These are phyloP conservation scores for Torulaspora microellipsoides DNA, from an alignment of 805 yeast genomes.

Conservation along the genomic window DNA sequence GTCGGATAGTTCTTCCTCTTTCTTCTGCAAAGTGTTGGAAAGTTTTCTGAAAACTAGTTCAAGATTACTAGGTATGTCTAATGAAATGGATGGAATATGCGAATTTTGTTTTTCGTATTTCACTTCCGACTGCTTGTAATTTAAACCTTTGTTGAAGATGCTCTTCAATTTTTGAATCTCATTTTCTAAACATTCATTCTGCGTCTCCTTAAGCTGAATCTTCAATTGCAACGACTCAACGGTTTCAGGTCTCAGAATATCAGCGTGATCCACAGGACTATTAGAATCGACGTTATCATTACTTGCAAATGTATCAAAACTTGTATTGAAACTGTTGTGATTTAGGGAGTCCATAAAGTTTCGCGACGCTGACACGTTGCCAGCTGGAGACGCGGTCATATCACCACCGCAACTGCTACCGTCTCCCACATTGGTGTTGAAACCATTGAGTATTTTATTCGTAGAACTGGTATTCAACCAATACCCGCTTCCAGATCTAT, in stretches of 20 bases:
- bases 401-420: conserved; percentile 1
- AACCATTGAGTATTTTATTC: background rate
- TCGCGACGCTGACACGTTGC: conserved; percentile 5
- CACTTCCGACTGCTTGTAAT: conserved; percentile 36
- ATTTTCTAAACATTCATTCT: conserved; percentile 42
- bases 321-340: conserved; percentile 7
- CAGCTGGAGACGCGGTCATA: conserved; percentile 5
- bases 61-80: conserved; percentile 41
- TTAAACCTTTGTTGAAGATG: conserved; percentile 35
- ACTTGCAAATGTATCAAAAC: conserved; percentile 1
- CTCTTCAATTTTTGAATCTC: conserved; percentile 40
- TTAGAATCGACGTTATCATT: background rate
- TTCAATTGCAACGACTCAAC: conserved; percentile 44
- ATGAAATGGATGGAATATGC: conserved; percentile 5
- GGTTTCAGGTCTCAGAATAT: too few relatives aligned
- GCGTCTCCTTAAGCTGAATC: conserved; percentile 51
- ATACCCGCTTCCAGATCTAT: background rate
- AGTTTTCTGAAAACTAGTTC: conserved; percentile 47
- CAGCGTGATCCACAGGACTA: background rate
- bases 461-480: conserved; percentile 4
- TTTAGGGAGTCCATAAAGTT: conserved; percentile 2
- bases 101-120: conserved; percentile 18
- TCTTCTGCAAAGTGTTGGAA: conserved; percentile 44
- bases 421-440: background rate
- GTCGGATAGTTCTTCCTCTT: conserved; percentile 50